Percentiles rank a stretch among this genome's conserved stretches.
Conservation (phyloP, 805 yeast species). For the Metschnikowia chrysomelidarum region DNA sequence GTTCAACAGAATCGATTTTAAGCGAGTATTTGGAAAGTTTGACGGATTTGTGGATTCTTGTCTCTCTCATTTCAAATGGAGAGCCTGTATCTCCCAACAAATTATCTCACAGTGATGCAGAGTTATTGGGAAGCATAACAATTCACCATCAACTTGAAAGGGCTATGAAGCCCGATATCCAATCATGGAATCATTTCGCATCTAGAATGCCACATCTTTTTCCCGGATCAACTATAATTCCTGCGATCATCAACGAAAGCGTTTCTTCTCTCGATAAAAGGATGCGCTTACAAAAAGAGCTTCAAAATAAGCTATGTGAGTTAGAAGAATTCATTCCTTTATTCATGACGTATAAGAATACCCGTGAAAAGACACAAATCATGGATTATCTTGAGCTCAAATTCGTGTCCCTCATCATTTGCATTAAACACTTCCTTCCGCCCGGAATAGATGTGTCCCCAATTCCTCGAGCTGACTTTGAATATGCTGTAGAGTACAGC, state of each 20-base stretch:
- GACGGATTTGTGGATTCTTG: conserved; percentile 17
- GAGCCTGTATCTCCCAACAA: conserved; percentile 1
- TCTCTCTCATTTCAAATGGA: conserved; percentile 10
- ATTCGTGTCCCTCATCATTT: conserved; percentile 14
- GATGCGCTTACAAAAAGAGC: conserved; percentile 10
- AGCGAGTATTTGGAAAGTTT: conserved; percentile 14
- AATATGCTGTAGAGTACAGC: conserved; percentile 12
- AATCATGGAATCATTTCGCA: conserved; percentile 14
- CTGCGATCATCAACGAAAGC: not conserved
- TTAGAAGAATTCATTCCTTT: conserved; percentile 13
- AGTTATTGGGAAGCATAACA: not conserved
- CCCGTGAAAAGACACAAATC: conserved; percentile 4
- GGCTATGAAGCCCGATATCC: too few species aligned
- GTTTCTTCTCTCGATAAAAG: not conserved
- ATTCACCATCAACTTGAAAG: too few species aligned
- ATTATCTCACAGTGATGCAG: conserved; percentile 11
- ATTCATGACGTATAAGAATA: conserved; percentile 7
- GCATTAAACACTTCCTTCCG: conserved; percentile 12
- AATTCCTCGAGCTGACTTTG: conserved; percentile 3
- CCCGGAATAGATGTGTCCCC: conserved; percentile 3
- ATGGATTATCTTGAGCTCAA: conserved; percentile 12
- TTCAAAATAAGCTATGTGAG: conserved; percentile 12
- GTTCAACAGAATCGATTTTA: conserved; percentile 7
- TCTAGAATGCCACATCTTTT: conserved; percentile 12
- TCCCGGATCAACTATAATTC: not conserved